phyloP scores from a whole-genome alignment of 108 stramenopile species.

The Cyclotella choctawhatcheeana region DNA sequence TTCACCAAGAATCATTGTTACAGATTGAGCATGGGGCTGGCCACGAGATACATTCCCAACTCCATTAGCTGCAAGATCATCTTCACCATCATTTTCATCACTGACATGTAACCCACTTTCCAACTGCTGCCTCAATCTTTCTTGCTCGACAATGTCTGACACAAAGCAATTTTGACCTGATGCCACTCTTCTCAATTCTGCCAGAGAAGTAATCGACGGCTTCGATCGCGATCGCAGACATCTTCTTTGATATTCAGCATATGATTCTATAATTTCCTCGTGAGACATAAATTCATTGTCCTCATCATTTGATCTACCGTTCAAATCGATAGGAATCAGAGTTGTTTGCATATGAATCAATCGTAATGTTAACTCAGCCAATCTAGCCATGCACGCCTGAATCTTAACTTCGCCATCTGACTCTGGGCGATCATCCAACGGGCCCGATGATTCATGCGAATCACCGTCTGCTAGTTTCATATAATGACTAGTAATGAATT shows the following conservation, averaged over 20 bases:
- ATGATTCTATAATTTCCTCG: slow-evolving; percentile 33
- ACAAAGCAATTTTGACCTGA: slow-evolving; percentile 38
- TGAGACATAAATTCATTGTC: slow-evolving; percentile 16
- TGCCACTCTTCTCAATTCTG: slow-evolving; percentile 56
- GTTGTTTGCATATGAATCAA: slow-evolving; percentile 41
- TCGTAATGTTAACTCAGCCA: slow-evolving; percentile 66
- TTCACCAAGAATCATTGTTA: slow-evolving; percentile 78
- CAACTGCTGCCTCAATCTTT: slow-evolving; percentile 31
- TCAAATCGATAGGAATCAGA: slow-evolving; percentile 3
- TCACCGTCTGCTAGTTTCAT: slow-evolving; percentile 36
- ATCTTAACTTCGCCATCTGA: slow-evolving; percentile 26
- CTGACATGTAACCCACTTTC: slow-evolving; percentile 45
- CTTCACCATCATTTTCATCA: slow-evolving; percentile 46
- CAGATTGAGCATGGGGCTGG: slow-evolving; percentile 66
- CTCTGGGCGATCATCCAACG: slow-evolving; percentile 22
- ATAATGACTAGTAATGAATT: slow-evolving; percentile 29
- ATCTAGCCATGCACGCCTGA: slow-evolving; percentile 57
- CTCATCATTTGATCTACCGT: slow-evolving; percentile 5
- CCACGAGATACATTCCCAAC: slow-evolving; percentile 18
- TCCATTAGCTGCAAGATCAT: slow-evolving; percentile 12
- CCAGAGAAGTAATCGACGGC: slow-evolving; percentile 65
- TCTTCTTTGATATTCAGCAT: slow-evolving; percentile 71
- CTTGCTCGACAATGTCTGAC: slow-evolving; percentile 46
- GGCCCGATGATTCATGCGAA: slow-evolving; percentile 24
- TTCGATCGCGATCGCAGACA: slow-evolving; percentile 73